Evolutionary conservation across 257 asterid species (phyloP), one percentile per base, ranked within the genome.

Genomic region (Solanum appendiculatum): DNA sequence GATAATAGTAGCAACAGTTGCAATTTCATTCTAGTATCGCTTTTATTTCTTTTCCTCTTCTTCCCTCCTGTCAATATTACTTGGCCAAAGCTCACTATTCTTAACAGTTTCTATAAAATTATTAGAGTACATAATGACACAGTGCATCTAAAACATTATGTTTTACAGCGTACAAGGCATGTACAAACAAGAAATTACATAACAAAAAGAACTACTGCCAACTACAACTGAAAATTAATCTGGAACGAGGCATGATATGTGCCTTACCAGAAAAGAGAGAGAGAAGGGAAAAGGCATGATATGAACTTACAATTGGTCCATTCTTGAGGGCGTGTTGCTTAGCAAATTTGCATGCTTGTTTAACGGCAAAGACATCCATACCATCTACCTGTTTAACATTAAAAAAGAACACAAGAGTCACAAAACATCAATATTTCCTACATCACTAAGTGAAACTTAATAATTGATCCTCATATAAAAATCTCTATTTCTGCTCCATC

Each of bases 361-460:
- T 97, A 75, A 97, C 99, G 81, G 99, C 99, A 90, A 95, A 90
- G 87, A 84, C 99, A 92, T 95, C 99, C 99, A 97, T 97, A 69
- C 99, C 99, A 93, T 97, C 99, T 86, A 97, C 98, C 99, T 97
- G 92, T 88, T 85, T 86, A 84, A 69, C 11, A 48, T 31, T 25
- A 77, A 14, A 48, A 81, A 29, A 18, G 6, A 18, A 1, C 40
- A 80, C 85, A 9, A 2, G 18, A 46, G 85, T 81, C 44, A 16
- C 21, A 31, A 46, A 81, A 81, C 69, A 18, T 46, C 85, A 81
- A 80, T 8, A 46, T 80, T 46, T 80, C 66, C 64, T 27, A 80
- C 40, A 56, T 56, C 64, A 46, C 64, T 46, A 9, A 46, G 27
- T 80, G 84, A 46, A 44, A 44, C 40, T 44, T 46, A 25, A 27